A percentile compares a stretch with the other conserved stretches of the same genome.
Evolutionary conservation across 306 rosid genomes (phyloP).

Genomic region (Trifolium subterraneum): DNA sequence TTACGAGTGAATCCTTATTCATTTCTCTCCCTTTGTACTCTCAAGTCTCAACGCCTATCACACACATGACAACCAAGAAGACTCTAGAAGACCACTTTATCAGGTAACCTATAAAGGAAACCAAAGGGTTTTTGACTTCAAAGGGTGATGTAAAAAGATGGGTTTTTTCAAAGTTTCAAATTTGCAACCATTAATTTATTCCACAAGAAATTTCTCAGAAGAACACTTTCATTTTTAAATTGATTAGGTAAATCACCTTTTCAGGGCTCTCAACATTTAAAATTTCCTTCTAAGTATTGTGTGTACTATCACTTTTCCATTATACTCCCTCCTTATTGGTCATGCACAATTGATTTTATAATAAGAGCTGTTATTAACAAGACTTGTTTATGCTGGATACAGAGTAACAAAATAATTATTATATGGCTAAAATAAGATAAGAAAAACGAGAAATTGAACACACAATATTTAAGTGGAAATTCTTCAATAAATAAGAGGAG

Average conservation of each 20-base stretch:
- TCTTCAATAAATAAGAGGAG: too few relatives aligned
- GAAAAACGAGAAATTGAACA: too few relatives aligned
- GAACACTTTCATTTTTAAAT: neutral
- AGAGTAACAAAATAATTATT: too few relatives aligned
- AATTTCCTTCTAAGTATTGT: too few relatives aligned
- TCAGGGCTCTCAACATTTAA: neutral
- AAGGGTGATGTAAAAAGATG: neutral
- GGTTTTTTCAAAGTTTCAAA: neutral
- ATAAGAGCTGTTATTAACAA: neutral
- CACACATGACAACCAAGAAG: neutral
- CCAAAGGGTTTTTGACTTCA: neutral
- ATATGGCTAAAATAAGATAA: too few relatives aligned
- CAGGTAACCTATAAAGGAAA: neutral
- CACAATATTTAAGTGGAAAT: too few relatives aligned
- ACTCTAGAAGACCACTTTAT: neutral
- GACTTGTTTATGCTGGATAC: too few relatives aligned
- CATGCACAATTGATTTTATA: neutral
- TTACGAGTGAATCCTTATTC: too few relatives aligned
- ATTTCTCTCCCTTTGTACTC: too few relatives aligned
- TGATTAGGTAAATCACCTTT: neutral
- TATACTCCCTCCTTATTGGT: neutral
- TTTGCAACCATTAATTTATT: neutral
- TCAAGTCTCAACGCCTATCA: too few relatives aligned
- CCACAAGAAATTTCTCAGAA: neutral
- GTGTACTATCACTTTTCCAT: neutral